Conservation (phyloP, 352 stramenopile species). For the Globisporangium echinulatum region DNA sequence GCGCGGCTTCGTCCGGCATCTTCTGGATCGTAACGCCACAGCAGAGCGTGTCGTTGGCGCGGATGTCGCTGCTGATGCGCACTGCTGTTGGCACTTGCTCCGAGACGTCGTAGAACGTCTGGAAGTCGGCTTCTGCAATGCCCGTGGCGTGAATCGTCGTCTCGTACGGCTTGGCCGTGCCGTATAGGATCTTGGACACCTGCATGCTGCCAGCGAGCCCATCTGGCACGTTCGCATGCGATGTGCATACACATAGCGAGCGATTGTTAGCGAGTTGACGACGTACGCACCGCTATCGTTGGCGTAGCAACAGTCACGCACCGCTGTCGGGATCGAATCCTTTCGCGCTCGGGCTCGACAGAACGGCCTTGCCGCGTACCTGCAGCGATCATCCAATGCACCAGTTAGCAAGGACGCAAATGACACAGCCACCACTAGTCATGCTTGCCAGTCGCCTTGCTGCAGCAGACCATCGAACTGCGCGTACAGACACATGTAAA, state of each 20-base stretch:
- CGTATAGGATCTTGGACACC: constrained; percentile 77
- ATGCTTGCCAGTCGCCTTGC: too few species aligned
- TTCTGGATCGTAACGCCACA: constrained; percentile 81
- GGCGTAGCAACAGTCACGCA: not conserved
- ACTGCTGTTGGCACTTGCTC: constrained; percentile 84
- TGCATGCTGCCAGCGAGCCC: constrained; percentile 42
- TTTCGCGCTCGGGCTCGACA: constrained; percentile 15
- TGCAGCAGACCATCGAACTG: too few species aligned
- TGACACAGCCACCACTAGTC: too few species aligned
- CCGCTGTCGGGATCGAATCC: constrained; percentile 1
- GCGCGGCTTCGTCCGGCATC: constrained; percentile 50
- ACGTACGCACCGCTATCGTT: not conserved
- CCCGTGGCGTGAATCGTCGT: constrained; percentile 64
- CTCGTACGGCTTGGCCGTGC: constrained; percentile 62
- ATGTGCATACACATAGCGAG: not conserved
- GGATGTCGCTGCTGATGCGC: constrained; percentile 51
- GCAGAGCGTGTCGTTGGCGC: constrained; percentile 41
- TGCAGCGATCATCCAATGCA: constrained; percentile 9
- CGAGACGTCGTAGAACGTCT: constrained; percentile 78
- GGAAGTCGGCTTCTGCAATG: constrained; percentile 64
- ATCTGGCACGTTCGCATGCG: not conserved
- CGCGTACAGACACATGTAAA: too few species aligned
- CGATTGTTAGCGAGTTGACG: not conserved
- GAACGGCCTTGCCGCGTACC: constrained; percentile 59
- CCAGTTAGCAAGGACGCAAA: too few species aligned